Evolutionary conservation across 768 basidiomycete species (phyloP).

Genomic region (Cantharellus anzutake): DNA sequence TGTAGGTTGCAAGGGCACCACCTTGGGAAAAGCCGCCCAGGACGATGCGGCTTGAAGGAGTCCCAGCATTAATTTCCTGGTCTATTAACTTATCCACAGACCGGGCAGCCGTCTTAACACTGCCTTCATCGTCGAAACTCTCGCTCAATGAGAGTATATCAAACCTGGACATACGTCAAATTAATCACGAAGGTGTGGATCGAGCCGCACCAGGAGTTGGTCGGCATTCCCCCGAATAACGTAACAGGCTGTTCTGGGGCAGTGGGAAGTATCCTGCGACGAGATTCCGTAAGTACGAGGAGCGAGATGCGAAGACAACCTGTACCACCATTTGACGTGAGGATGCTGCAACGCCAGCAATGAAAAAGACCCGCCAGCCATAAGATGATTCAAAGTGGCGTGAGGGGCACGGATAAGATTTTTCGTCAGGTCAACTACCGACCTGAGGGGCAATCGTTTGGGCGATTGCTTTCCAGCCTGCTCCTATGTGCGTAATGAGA

Average conservation of each 20-base stretch:
- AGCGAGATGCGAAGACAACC: neutral
- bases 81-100: conserved; percentile 50
- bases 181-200: neutral
- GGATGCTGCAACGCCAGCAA: neutral
- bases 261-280: neutral
- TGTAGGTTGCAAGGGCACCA: neutral
- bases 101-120: conserved; percentile 47
- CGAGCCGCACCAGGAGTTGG: neutral
- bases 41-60: conserved; percentile 50
- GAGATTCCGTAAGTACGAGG: neutral
- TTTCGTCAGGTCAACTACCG: too few species aligned
- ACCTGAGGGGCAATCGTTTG: too few species aligned
- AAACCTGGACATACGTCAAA: neutral
- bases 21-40: conserved; percentile 42
- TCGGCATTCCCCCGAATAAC: neutral
- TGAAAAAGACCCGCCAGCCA: too few species aligned
- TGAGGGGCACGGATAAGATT: too few species aligned
- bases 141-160: neutral
- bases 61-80: conserved; percentile 52
- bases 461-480: too few species aligned
- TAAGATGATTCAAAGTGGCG: too few species aligned
- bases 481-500: too few species aligned
- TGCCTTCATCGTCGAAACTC: conserved; percentile 45
- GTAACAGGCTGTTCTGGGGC: neutral
- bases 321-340: neutral